Evolutionary conservation across 345 rosid genomes (phyloP), one percentile per base, ranked within the genome.

Genomic region (Mercurialis annua): DNA sequence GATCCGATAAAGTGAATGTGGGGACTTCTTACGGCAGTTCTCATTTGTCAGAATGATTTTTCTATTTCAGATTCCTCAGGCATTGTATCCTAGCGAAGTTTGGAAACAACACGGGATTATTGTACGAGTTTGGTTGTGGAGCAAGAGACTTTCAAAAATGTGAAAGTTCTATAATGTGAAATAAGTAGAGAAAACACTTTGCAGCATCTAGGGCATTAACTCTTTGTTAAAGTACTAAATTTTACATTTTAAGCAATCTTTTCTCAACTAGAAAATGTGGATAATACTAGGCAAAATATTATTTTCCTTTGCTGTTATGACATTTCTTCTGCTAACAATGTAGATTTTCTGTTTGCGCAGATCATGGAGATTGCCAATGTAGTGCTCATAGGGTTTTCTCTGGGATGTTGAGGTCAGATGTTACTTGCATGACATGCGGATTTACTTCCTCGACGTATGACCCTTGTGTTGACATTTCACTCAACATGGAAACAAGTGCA

Each of bases 391-490:
- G 68, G 65, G 73, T 68, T 68, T 73, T 73, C 65, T 68, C 77
- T 6, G 77, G 77, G 36, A 52, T 63, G 67, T 68, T 73, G 49
- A 73, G 77, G 68, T 73, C 77, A 6, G 77, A 73, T 68, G 53
- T 73, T 44, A 73, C 65, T 30, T 73, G 77, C 53, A 73, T 69
- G 72, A 68, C 69, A 10, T 73, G 77, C 31, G 77, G 77, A 23
- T 73, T 55, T 73, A 73, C 77, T 48, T 73, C 77, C 34, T 68
- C 73, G 29, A 73, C 77, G 10, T 68, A 73, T 11, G 77, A 73
- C 50, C 77, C 77, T 55, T 73, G 68, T 55, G 59, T 73, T 56
- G 77, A 73, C 59, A 73, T 73, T 56, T 73, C 77, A 18, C 73
- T 73, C 16, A 20, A 68, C 60, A 47, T 73, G 64, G 69, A 68